These are phyloP conservation scores for Zygoascus sp. DNA, from an alignment of 1,139 yeast species.

Conservation along the genomic window DNA sequence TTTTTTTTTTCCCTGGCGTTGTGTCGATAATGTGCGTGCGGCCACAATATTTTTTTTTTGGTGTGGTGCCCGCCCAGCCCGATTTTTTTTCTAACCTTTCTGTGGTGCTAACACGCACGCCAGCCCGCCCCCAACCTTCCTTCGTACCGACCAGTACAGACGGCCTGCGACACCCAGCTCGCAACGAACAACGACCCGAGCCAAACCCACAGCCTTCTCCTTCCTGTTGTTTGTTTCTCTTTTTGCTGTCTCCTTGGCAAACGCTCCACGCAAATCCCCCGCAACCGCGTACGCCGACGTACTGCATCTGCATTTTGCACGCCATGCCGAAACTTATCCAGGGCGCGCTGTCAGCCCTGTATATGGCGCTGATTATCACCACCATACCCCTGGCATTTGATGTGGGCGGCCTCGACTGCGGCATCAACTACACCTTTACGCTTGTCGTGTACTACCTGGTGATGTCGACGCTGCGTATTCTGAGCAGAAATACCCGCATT, in stretches of 20 bases:
- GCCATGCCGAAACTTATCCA: slow-evolving; percentile 23
- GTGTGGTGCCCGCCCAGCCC: neutral
- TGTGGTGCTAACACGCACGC: too few species aligned
- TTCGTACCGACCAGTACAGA: too few species aligned
- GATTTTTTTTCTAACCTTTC: too few species aligned
- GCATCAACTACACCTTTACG: slow-evolving; percentile 79
- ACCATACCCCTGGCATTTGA: slow-evolving; percentile 95
- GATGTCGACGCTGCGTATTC: slow-evolving; percentile 65
- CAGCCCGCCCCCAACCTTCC: too few species aligned
- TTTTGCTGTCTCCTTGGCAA: too few species aligned
- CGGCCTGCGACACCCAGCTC: neutral
- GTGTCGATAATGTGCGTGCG: neutral
- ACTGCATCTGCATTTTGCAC: too few species aligned
- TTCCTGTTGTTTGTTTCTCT: too few species aligned
- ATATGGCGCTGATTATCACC: slow-evolving; percentile 61
- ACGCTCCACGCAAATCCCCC: too few species aligned
- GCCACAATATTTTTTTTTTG: neutral
- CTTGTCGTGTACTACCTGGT: slow-evolving; percentile 62
- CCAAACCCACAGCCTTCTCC: neutral
- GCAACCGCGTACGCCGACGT: too few species aligned
- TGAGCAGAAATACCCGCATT: slow-evolving; percentile 47
- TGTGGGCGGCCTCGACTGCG: slow-evolving; percentile 87
- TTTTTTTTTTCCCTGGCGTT: too few species aligned
- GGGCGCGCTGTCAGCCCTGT: slow-evolving; percentile 27
- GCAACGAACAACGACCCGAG: neutral